phyloP scores from a whole-genome alignment of 2,329 filamentous ascomycete species.

The Cladophialophora yegresii region DNA sequence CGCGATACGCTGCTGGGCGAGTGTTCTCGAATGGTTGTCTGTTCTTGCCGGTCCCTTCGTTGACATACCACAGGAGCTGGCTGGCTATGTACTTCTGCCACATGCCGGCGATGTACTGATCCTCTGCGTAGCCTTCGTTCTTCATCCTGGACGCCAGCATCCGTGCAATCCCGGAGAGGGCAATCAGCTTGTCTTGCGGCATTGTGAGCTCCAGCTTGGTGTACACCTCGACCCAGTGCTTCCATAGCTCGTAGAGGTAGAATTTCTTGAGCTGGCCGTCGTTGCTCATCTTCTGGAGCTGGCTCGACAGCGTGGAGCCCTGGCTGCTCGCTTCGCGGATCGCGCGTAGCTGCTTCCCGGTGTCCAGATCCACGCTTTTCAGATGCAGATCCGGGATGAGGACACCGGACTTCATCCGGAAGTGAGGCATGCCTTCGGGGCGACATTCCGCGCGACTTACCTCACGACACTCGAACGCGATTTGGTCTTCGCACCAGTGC shows the following conservation, averaged over 20 bases:
- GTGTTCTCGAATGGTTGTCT: conserved; percentile 12
- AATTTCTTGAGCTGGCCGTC: not conserved
- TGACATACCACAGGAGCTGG: conserved; percentile 21
- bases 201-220: conserved; percentile 16
- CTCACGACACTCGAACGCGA: conserved; percentile 37
- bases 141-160: conserved; percentile 9
- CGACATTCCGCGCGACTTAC: conserved; percentile 9
- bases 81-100: conserved; percentile 16
- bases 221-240: conserved; percentile 16
- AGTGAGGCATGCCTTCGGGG: conserved; percentile 18
- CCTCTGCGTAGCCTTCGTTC: conserved; percentile 1
- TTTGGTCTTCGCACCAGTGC: conserved; percentile 33
- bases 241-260: conserved; percentile 21
- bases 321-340: not conserved
- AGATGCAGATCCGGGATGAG: conserved; percentile 7
- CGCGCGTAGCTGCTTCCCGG: conserved; percentile 8
- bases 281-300: conserved; percentile 1
- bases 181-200: conserved; percentile 16
- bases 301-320: not conserved
- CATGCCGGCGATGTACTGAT: conserved; percentile 24
- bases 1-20: conserved; percentile 15
- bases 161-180: conserved; percentile 21
- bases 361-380: conserved; percentile 15
- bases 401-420: conserved; percentile 9
- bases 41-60: conserved; percentile 4